Conservation (phyloP, 75 land plant genomes). For the Picea glauca region DNA sequence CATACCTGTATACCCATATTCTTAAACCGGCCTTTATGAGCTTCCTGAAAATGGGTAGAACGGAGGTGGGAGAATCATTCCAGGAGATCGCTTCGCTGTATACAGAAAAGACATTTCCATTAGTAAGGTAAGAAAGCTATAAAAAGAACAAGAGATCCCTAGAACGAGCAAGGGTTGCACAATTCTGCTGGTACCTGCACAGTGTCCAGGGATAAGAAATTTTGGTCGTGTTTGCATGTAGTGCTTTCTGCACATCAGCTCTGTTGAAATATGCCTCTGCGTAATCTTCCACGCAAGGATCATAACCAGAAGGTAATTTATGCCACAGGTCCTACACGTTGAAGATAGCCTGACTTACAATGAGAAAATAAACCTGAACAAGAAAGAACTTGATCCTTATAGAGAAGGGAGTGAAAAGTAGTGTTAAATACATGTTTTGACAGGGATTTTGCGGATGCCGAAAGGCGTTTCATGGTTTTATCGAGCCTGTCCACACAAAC, state of each 20-base stretch:
- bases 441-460: too few relatives aligned
- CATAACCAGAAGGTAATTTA: conserved; percentile 40
- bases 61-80: conserved; percentile 42
- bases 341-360: too few relatives aligned
- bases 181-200: conserved; percentile 56
- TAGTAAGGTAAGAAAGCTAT: background rate
- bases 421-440: too few relatives aligned
- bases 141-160: background rate
- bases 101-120: background rate
- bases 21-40: conserved; percentile 56
- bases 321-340: conserved; percentile 17
- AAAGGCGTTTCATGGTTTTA: background rate
- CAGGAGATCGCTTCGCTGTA: conserved; percentile 36
- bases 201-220: conserved; percentile 51
- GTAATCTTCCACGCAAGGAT: conserved; percentile 61
- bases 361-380: too few relatives aligned
- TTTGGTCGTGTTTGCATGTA: conserved; percentile 70
- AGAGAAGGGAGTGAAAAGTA: too few relatives aligned
- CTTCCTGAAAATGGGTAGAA: conserved; percentile 43
- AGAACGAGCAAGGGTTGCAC: background rate
- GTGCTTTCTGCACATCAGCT: conserved; percentile 73
- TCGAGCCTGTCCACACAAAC: conserved; percentile 20
- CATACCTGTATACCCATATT: conserved; percentile 69
- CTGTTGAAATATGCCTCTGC: conserved; percentile 58
- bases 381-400: too few relatives aligned